Evolutionary conservation across 768 basidiomycete genomes (phyloP), one percentile per base, ranked within the genome.

Genomic region (Mrakia gelida): DNA sequence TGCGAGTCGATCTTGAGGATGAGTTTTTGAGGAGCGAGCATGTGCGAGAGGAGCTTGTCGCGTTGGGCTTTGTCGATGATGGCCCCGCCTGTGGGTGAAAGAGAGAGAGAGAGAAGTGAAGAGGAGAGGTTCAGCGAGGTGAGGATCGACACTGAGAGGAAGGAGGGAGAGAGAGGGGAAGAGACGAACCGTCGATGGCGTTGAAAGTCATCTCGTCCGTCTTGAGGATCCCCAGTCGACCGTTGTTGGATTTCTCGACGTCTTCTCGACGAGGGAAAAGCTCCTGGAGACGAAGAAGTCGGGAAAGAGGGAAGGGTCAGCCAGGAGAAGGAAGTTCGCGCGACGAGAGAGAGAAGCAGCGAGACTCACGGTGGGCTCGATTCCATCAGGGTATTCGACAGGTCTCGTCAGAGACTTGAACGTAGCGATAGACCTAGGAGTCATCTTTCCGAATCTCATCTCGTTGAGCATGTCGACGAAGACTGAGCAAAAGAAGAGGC

Each of bases 251-350:
- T 49, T 87, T 85, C 56, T 98, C 95, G n/a, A 99, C 97, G 77
- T 98, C 93, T 78, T 94, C 91, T 76, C 97, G 89, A 8, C 91
- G 89, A 18, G 97, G 94, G 84, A 96, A 98, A 70, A 94, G 96
- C 82, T 78, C 73, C 75, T 71, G 11, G 30, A 56, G 2, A 38
- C 3, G 15, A 30, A 49, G 38, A 59, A n/a, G 65, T 26, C 18
- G 30, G 18, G 28, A 49, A 2, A 32, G 56, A 34, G 26, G 3
- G 32, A 28, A 49, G 26, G 21, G 43, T 38, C 41, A 65, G n/a
- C 6, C 10, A 0, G 26, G 18, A 26, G n/a, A 41, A 2, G 9
- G 41, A 13, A 18, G 1, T 0, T 21, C 15, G 45, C 45, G 45
- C 45, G 45, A 16, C 15, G 18, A 52, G 30, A n/a, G 2, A 32